Evolutionary conservation across 106 monocot species (phyloP).

Genomic region (Allium sativum): DNA sequence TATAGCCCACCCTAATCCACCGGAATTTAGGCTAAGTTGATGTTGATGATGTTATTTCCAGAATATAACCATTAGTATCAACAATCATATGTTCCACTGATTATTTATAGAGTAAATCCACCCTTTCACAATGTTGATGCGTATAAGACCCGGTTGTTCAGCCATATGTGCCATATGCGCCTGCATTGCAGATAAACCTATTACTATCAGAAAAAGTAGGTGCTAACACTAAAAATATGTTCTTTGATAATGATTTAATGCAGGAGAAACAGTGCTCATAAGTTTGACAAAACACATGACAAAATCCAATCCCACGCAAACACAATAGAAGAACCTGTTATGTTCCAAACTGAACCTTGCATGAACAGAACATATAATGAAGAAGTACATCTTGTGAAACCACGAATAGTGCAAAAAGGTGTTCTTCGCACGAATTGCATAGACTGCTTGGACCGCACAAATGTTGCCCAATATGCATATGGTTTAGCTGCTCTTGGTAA

Average conservation of each 20-base stretch:
- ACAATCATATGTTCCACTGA: too few relatives aligned
- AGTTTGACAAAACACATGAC: not conserved
- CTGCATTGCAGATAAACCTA: not conserved
- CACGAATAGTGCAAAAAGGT: conserved; percentile 49
- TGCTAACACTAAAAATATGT: not conserved
- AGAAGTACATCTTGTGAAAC: conserved; percentile 10
- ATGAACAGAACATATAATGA: conserved; percentile 8
- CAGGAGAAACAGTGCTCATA: conserved; percentile 21
- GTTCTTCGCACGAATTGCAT: conserved; percentile 96
- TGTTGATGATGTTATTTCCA: too few relatives aligned
- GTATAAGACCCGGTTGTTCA: too few relatives aligned
- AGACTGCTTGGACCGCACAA: conserved; percentile 96
- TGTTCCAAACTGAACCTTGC: conserved; percentile 1
- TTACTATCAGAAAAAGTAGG: not conserved
- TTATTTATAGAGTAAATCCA: too few relatives aligned
- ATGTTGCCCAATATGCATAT: conserved; percentile 94
- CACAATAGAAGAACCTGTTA: conserved; percentile 7
- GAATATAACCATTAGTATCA: too few relatives aligned
- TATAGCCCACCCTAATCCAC: too few relatives aligned
- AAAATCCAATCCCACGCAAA: conserved; percentile 11
- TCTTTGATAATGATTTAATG: not conserved
- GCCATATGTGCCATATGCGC: too few relatives aligned
- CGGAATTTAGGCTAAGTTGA: too few relatives aligned
- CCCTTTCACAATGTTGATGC: too few relatives aligned
- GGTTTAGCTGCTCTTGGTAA: conserved; percentile 75